These are phyloP conservation scores for Solanum hybrid DNA, from an alignment of 305 asterid species.

Conservation along the genomic window DNA sequence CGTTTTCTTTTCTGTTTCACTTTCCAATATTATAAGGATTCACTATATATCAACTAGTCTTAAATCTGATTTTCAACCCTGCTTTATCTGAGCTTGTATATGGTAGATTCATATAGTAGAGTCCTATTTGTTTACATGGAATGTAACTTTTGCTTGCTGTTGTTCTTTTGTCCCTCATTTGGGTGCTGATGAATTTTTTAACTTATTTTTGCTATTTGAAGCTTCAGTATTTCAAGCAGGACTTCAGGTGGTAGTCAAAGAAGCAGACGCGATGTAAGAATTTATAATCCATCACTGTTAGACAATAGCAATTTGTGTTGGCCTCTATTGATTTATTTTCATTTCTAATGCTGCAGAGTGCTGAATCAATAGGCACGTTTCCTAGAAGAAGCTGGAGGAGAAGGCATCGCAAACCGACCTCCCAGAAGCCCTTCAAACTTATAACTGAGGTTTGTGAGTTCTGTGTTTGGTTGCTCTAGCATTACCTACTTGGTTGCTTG, in stretches of 20 bases:
- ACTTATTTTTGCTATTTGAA: constrained; percentile 14
- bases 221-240: constrained; percentile 40
- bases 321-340: constrained; percentile 3
- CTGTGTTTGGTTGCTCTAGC: not conserved
- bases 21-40: not conserved
- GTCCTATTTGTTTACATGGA: not conserved
- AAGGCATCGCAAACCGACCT: constrained; percentile 30
- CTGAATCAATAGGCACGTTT: constrained; percentile 48
- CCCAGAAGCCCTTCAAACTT: constrained; percentile 59
- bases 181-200: constrained; percentile 15
- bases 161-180: not conserved
- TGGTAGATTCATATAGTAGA: not conserved
- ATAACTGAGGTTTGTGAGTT: constrained; percentile 50
- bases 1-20: not conserved
- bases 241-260: constrained; percentile 40
- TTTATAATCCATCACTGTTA: not conserved
- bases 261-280: constrained; percentile 56
- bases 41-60: not conserved
- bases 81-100: not conserved
- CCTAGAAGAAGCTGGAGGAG: constrained; percentile 46
- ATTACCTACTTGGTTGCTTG: not conserved
- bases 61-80: not conserved
- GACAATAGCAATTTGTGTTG: not conserved
- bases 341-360: constrained; percentile 40
- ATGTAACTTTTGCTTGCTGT: not conserved